phyloP scores from a whole-genome alignment of 2,329 filamentous ascomycete genomes.

The Phialocephala subalpina region DNA sequence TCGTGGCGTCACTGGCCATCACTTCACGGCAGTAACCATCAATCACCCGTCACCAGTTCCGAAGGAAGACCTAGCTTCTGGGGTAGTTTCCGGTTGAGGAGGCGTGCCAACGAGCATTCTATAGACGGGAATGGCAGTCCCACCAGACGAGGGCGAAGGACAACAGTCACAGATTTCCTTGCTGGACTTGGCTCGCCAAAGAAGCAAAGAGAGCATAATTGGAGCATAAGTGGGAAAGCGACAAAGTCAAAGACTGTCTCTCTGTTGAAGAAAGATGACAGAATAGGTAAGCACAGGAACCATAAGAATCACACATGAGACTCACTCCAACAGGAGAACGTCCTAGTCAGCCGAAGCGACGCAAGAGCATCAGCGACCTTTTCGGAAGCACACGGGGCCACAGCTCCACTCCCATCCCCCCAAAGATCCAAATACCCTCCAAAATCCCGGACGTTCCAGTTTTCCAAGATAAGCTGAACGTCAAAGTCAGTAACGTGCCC shows the following conservation, averaged over 20 bases:
- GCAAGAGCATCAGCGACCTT: not conserved
- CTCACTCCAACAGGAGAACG: not conserved
- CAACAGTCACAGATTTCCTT: conserved; percentile 30
- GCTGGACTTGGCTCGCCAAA: conserved; percentile 16
- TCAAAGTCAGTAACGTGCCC: not conserved
- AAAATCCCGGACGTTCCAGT: not conserved
- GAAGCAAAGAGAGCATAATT: not conserved
- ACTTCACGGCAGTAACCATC: not conserved
- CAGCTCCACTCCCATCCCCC: not conserved
- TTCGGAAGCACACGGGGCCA: conserved; percentile 1
- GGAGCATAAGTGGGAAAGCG: not conserved
- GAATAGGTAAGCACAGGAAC: not conserved
- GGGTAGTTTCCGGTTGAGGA: not conserved
- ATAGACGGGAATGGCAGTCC: conserved; percentile 20
- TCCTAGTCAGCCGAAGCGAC: not conserved
- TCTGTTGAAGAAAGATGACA: not conserved
- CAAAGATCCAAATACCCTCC: not conserved
- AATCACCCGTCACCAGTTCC: not conserved
- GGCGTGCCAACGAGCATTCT: not conserved
- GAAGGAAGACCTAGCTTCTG: conserved; percentile 4
- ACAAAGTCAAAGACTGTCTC: not conserved
- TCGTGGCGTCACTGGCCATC: not conserved
- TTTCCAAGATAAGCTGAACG: not conserved
- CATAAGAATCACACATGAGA: not conserved
- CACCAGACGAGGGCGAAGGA: conserved; percentile 20